Percentiles rank a stretch among this genome's conserved stretches.
phyloP scores from a whole-genome alignment of 1,284 basidiomycete genomes.

The Ustilago xerochloae region DNA sequence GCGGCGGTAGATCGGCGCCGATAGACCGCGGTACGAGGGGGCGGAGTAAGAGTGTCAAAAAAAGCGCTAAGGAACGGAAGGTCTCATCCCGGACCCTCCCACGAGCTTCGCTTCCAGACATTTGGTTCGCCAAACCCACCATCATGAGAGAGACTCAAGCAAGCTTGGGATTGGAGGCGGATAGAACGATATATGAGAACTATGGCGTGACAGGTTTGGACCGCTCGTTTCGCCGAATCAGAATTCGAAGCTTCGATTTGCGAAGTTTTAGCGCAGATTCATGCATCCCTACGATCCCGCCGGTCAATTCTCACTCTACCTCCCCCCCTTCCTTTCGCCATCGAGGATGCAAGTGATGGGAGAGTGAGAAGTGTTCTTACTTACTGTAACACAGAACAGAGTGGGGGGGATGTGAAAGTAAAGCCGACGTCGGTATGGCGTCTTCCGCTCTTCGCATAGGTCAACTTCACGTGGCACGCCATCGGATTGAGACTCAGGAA shows the following conservation, averaged over 20 bases:
- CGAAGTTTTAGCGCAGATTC: too few species aligned
- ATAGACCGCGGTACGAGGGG: background rate
- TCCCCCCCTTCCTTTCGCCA: too few species aligned
- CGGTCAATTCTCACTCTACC: background rate
- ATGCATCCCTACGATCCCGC: background rate
- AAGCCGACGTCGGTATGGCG: constrained; percentile 12
- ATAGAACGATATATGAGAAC: constrained; percentile 7
- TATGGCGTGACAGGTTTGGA: constrained; percentile 16
- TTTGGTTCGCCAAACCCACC: too few species aligned
- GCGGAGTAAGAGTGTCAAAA: background rate
- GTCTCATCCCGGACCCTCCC: background rate
- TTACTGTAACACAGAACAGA: too few species aligned
- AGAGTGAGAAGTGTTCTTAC: too few species aligned
- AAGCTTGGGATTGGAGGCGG: constrained; percentile 7
- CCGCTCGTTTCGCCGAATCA: background rate
- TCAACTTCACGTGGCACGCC: background rate
- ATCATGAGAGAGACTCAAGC: too few species aligned
- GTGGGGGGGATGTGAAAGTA: too few species aligned
- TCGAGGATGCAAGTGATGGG: too few species aligned
- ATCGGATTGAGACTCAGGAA: background rate
- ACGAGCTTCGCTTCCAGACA: background rate
- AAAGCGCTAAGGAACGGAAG: too few species aligned
- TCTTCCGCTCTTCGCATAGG: constrained; percentile 9
- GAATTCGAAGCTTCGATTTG: background rate
- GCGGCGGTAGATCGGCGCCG: background rate